A percentile compares a stretch with the other conserved stretches of the same genome.
Conservation (phyloP, 1,284 basidiomycete species). For the Violaceomyces palustris region DNA sequence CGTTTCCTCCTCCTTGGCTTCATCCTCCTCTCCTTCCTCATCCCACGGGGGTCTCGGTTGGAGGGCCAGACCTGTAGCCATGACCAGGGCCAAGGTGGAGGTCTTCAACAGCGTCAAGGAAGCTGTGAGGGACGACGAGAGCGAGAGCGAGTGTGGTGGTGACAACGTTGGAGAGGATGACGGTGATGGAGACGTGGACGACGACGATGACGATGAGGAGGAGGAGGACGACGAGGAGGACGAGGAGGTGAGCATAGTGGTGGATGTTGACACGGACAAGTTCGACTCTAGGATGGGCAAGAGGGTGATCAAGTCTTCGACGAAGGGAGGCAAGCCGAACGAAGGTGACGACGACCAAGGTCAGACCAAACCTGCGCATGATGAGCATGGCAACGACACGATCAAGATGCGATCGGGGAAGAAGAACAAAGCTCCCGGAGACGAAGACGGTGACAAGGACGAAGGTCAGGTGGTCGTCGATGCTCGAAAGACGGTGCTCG, state of each 20-base stretch:
- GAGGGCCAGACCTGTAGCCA: constrained; percentile 85
- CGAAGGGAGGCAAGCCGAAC: too few species aligned
- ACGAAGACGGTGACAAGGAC: constrained; percentile 17
- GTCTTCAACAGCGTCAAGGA: constrained; percentile 87
- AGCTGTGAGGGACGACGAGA: constrained; percentile 74
- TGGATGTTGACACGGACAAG: neutral
- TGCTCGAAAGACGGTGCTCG: too few species aligned
- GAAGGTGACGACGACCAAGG: too few species aligned
- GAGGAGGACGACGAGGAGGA: constrained; percentile 28
- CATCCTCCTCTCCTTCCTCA: too few species aligned
- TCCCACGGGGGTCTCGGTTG: too few species aligned
- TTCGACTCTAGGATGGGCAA: neutral
- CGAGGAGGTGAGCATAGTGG: constrained; percentile 6
- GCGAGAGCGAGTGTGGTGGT: constrained; percentile 22
- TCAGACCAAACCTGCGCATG: too few species aligned
- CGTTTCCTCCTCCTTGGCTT: too few species aligned
- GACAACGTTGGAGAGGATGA: constrained; percentile 28
- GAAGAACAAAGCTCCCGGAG: constrained; percentile 54
- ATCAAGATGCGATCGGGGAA: constrained; percentile 1
- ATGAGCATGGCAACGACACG: constrained; percentile 1
- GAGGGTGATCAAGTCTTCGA: too few species aligned
- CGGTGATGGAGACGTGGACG: constrained; percentile 24
- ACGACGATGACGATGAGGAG: constrained; percentile 33
- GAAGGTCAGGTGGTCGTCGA: too few species aligned
- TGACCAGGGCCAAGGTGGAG: constrained; percentile 81